These are phyloP conservation scores for Fomitopsis palustris DNA, from an alignment of 1,284 basidiomycete species.

Conservation along the genomic window DNA sequence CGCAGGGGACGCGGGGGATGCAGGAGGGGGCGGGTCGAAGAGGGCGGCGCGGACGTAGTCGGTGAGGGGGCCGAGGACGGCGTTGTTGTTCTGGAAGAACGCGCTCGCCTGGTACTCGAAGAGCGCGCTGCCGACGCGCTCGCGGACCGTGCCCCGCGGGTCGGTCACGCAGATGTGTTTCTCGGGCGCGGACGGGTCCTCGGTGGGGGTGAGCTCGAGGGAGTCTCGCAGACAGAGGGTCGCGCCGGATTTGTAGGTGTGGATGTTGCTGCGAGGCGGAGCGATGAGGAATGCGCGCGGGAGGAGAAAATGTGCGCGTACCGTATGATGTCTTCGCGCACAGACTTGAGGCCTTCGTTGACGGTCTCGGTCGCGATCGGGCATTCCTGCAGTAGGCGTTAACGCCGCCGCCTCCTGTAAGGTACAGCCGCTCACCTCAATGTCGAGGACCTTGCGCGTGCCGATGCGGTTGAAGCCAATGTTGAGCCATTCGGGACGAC, in stretches of 20 bases:
- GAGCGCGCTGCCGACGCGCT: slow-evolving; percentile 76
- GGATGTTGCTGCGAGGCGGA: slow-evolving; percentile 59
- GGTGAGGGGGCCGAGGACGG: slow-evolving; percentile 82
- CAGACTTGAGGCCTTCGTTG: slow-evolving; percentile 63
- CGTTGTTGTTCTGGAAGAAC: slow-evolving; percentile 99
- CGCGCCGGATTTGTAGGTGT: slow-evolving; percentile 84
- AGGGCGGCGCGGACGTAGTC: slow-evolving; percentile 79
- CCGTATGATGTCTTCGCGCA: slow-evolving; percentile 70
- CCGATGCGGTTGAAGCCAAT: slow-evolving; percentile 92
- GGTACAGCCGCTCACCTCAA: slow-evolving; percentile 64
- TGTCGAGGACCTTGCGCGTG: slow-evolving; percentile 80
- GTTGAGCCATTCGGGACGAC: slow-evolving; percentile 61
- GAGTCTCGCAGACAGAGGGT: slow-evolving; percentile 93
- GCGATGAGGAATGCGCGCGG: slow-evolving; percentile 5
- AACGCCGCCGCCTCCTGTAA: background rate
- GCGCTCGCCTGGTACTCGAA: slow-evolving; percentile 90
- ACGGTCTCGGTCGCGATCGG: slow-evolving; percentile 86
- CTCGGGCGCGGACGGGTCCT: slow-evolving; percentile 23
- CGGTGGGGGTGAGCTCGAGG: slow-evolving; percentile 33
- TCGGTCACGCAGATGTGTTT: slow-evolving; percentile 81
- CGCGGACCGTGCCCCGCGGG: slow-evolving; percentile 79
- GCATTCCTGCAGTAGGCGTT: slow-evolving; percentile 65
- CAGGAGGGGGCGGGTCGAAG: slow-evolving; percentile 31
- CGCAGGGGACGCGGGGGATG: background rate
- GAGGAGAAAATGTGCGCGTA: slow-evolving; percentile 32